Conservation (phyloP, 2,329 filamentous ascomycete species). For the Penicillium sp. region DNA sequence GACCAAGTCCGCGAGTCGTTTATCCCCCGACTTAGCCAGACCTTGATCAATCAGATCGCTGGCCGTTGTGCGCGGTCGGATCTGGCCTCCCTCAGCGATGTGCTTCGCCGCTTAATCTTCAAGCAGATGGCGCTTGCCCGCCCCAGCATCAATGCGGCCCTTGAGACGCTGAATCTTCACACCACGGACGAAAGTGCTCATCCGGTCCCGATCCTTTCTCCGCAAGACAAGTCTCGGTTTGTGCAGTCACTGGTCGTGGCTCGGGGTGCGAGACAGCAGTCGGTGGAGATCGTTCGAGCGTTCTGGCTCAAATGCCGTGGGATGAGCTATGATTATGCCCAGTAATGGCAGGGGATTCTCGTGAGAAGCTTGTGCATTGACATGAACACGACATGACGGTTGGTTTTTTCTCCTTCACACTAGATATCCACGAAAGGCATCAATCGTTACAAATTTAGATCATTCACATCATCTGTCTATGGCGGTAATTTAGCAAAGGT, state of each 20-base stretch:
- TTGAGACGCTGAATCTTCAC: slow-evolving; percentile 39
- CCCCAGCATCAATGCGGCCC: slow-evolving; percentile 43
- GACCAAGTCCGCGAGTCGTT: slow-evolving; percentile 44
- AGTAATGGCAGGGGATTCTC: slow-evolving; percentile 23
- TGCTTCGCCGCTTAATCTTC: slow-evolving; percentile 50
- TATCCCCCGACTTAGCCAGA: slow-evolving; percentile 46
- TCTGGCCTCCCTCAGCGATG: slow-evolving; percentile 49
- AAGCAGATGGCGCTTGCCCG: slow-evolving; percentile 50
- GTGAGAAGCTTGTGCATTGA: not conserved
- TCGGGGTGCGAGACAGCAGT: slow-evolving; percentile 46
- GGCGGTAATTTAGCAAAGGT: no score
- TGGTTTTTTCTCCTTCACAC: not conserved
- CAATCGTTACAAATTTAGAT: not conserved
- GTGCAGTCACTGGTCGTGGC: slow-evolving; percentile 47
- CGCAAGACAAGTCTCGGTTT: slow-evolving; percentile 50
- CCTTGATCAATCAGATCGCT: slow-evolving; percentile 49
- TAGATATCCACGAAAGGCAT: slow-evolving; percentile 3
- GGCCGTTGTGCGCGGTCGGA: slow-evolving; percentile 55
- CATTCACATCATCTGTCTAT: not conserved
- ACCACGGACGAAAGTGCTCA: slow-evolving; percentile 28
- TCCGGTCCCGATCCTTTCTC: slow-evolving; percentile 34
- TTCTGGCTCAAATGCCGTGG: slow-evolving; percentile 55
- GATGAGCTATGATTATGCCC: slow-evolving; percentile 48
- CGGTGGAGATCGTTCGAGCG: slow-evolving; percentile 46
- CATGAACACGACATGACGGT: slow-evolving; percentile 2